phyloP scores from a whole-genome alignment of 2,329 filamentous ascomycete genomes.

The Aspergillus clavatus region DNA sequence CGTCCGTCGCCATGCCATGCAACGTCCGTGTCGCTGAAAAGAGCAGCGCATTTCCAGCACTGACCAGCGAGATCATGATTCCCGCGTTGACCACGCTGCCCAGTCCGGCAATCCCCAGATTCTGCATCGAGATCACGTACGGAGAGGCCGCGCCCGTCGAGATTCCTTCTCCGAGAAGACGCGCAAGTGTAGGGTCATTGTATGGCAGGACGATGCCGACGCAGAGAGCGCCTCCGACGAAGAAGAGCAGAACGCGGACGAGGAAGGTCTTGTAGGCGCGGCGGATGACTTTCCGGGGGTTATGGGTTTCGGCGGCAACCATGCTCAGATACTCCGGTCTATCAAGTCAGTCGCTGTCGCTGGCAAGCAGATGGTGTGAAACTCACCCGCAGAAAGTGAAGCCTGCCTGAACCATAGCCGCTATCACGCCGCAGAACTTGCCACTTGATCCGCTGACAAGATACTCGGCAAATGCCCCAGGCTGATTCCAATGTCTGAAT shows the following conservation, averaged over 20 bases:
- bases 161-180: conserved; percentile 1
- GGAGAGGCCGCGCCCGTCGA: no score
- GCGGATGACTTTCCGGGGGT: conserved; percentile 62
- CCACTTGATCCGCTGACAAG: conserved; percentile 59
- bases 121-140: conserved; percentile 61
- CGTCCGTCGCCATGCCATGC: conserved; percentile 60
- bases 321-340: conserved; percentile 56
- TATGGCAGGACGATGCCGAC: conserved; percentile 66
- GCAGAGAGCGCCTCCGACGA: conserved; percentile 63
- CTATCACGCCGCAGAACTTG: conserved; percentile 48
- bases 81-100: conserved; percentile 66
- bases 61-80: conserved; percentile 60
- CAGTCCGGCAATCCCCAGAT: conserved; percentile 55
- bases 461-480: conserved; percentile 62
- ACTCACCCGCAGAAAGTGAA: no score
- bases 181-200: conserved; percentile 54
- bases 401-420: conserved; percentile 64
- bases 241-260: conserved; percentile 67
- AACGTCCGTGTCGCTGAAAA: conserved; percentile 63
- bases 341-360: no score
- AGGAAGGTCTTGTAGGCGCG: conserved; percentile 69
- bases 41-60: conserved; percentile 58
- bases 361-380: no score
- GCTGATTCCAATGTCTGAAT: conserved; percentile 59
- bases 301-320: conserved; percentile 63